Base-by-base conservation (phyloP, 805 yeast genomes). In the Torulaspora gathmanii region DNA sequence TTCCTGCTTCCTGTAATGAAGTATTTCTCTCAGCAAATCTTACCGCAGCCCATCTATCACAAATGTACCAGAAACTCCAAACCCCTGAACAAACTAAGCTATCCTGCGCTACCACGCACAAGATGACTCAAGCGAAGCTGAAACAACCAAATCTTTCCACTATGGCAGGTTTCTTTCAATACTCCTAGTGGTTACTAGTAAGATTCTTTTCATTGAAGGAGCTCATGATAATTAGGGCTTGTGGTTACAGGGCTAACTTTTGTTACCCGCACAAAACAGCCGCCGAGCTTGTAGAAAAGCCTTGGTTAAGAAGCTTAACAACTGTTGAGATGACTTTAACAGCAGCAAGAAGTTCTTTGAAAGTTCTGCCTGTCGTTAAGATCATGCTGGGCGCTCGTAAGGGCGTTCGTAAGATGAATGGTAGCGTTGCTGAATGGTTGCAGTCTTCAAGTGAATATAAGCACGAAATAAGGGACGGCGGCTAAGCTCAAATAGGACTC, bases 21-120 rank as follows among this genome's bases (percentile, higher is more conserved):
- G 37, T 31, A 30, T 28, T 39, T 22, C 25, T 37, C 37, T 39
- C 42, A 39, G 26, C 42, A 39, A 31, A 39, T 31, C 23, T 25
- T 31, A 10, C 23, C 29, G 37, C 25, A 39, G 23, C 29, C 37
- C 42, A 39, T 39, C 30, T 39, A 39, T 31, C 41, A 30, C 42
- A 16, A 38, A 13, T 23, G 15, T 25, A 9, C 26, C 20, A 13
- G 34, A 38, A 26, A 38, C 22, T n/a, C 20, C 27, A 11, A 20
- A 29, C 33, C 27, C 15, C 9, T 19, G 34, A 20, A 23, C 20
- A 29, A 38, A 9, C 11, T 13, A 26, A 26, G 26, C 11, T 3
- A 6, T 9, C 36, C 36, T 9, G 36, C 36, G 17, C 8, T 33
- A 22, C 11, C 36, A 19, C 22, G 20, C n/a, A 8, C 23, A 33